A percentile compares a stretch with the other conserved stretches of the same genome.
phyloP scores from a whole-genome alignment of 2,329 filamentous ascomycete species.

The Fusarium drepaniforme region DNA sequence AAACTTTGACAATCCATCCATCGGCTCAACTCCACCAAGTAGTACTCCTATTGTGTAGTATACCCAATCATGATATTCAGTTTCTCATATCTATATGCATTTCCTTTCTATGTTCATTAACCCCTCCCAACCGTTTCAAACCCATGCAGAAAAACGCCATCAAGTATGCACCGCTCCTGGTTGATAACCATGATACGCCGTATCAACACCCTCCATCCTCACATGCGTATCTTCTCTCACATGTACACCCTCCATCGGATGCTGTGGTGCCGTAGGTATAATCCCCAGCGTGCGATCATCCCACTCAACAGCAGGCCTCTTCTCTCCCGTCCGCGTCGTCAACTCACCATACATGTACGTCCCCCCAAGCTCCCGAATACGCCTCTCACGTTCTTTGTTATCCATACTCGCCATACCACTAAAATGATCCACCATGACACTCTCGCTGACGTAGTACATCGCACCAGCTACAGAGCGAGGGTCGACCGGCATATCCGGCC shows the following conservation, averaged over 20 bases:
- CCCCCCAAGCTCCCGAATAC: constrained; percentile 40
- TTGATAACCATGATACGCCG: constrained; percentile 34
- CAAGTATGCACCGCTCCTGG: constrained; percentile 5
- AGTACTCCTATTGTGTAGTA: background rate
- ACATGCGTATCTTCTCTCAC: constrained; percentile 11
- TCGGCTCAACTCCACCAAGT: too few relatives aligned
- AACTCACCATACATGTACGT: constrained; percentile 41
- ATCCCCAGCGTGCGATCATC: constrained; percentile 38
- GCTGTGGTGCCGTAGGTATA: constrained; percentile 12
- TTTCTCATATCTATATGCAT: background rate
- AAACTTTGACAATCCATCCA: background rate
- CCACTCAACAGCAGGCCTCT: constrained; percentile 41
- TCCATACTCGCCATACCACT: constrained; percentile 38
- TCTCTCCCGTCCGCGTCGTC: constrained; percentile 33
- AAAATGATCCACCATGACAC: constrained; percentile 41
- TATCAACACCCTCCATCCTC: constrained; percentile 35
- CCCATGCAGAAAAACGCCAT: background rate
- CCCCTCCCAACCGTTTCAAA: background rate
- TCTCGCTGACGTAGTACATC: constrained; percentile 56
- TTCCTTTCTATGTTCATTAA: background rate
- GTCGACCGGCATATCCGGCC: constrained; percentile 60
- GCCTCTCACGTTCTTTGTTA: constrained; percentile 32
- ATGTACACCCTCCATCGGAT: background rate
- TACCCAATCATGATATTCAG: background rate
- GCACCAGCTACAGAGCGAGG: constrained; percentile 60